Percentiles rank a stretch among this genome's conserved stretches.
Conservation (phyloP, 768 basidiomycete species). For the Lactarius hatsudake region DNA sequence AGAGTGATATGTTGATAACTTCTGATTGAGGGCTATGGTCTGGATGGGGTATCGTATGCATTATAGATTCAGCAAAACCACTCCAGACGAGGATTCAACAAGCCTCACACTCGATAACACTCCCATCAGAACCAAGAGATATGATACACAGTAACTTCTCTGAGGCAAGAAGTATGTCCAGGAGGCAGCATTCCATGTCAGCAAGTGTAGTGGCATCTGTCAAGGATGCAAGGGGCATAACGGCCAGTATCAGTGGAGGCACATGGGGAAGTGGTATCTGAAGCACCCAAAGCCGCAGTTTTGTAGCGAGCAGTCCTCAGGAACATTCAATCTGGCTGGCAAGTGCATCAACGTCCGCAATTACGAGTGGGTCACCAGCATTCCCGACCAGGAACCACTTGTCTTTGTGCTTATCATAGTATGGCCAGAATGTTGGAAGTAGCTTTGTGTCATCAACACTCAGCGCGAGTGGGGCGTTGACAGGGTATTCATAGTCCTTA, state of each 20-base stretch:
- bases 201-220: conserved; percentile 29
- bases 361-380: conserved; percentile 27
- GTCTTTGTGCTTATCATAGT: conserved; percentile 30
- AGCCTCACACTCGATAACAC: conserved; percentile 33
- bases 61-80: background rate
- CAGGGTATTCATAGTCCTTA: conserved; percentile 17
- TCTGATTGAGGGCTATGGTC: background rate
- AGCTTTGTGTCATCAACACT: conserved; percentile 41
- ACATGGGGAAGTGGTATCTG: conserved; percentile 36
- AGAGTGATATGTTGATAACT: background rate
- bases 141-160: conserved; percentile 29
- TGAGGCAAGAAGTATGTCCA: conserved; percentile 31
- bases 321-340: conserved; percentile 20
- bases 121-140: conserved; percentile 39
- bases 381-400: conserved; percentile 32
- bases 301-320: conserved; percentile 27
- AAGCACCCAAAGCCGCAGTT: conserved; percentile 38
- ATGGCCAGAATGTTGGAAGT: conserved; percentile 28
- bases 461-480: conserved; percentile 31
- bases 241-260: conserved; percentile 38
- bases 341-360: conserved; percentile 30
- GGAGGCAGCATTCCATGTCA: conserved; percentile 21
- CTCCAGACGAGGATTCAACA: conserved; percentile 27
- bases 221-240: conserved; percentile 32
- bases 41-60: background rate